Percentiles rank a stretch among this genome's conserved stretches.
Evolutionary conservation across 164 flowering plant species (phyloP).

Genomic region (Saururus chinensis): DNA sequence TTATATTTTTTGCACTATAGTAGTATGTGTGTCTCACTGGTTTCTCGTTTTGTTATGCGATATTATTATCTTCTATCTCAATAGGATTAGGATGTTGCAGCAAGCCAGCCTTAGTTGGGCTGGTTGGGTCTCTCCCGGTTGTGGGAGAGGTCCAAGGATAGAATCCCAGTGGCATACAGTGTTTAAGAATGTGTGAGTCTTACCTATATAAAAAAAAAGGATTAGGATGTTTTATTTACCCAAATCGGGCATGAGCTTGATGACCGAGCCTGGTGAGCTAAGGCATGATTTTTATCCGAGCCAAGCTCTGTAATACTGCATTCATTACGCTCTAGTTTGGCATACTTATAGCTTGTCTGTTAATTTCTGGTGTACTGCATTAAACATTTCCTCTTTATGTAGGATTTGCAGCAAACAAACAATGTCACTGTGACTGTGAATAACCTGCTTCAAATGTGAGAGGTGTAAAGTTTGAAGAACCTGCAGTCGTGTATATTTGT

Average conservation of each 20-base stretch:
- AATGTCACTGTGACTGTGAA: constrained; percentile 81
- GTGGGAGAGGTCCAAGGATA: no score
- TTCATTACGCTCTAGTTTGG: neutral
- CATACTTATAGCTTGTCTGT: neutral
- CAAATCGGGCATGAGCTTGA: no score
- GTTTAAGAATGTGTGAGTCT: no score
- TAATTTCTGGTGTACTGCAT: neutral
- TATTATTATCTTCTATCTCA: neutral
- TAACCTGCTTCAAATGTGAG: constrained; percentile 89
- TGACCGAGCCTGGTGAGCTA: no score
- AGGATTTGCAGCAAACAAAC: constrained; percentile 91
- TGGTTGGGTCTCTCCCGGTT: no score
- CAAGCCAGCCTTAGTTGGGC: no score
- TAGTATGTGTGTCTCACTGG: no score
- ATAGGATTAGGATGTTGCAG: neutral
- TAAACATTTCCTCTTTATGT: constrained; percentile 15
- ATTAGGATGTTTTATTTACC: neutral
- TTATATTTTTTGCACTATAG: neutral
- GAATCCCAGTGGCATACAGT: no score
- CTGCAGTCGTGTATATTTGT: constrained; percentile 11
- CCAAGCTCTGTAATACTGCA: no score
- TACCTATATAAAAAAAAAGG: no score
- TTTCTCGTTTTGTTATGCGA: neutral
- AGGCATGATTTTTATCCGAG: no score
- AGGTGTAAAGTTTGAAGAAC: constrained; percentile 3